Conservation (phyloP, 2,329 filamentous ascomycete species). For the Verticillium nonalfalfae region DNA sequence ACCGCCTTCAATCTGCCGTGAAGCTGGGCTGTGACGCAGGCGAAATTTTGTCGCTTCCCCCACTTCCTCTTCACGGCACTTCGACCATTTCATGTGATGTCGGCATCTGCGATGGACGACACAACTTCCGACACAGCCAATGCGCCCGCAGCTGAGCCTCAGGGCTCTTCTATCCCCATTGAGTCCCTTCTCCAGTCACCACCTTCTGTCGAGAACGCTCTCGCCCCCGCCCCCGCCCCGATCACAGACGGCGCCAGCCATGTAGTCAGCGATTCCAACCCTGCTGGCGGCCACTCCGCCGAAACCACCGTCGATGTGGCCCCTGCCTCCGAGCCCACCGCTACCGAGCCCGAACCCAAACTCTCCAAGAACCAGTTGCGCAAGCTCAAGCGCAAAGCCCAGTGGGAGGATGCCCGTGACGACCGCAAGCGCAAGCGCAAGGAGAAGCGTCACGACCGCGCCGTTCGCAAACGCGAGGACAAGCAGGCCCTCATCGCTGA, state of each 20-base stretch:
- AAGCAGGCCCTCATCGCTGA: slow-evolving; percentile 42
- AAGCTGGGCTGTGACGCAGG: background rate
- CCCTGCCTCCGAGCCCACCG: background rate
- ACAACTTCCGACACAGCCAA: background rate
- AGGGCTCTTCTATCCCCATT: background rate
- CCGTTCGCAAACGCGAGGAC: slow-evolving; percentile 42
- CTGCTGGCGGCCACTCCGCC: background rate
- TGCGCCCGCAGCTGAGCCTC: background rate
- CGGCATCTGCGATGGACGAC: background rate
- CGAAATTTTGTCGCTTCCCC: background rate
- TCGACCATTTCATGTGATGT: background rate
- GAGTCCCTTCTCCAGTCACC: background rate
- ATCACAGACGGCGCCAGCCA: background rate
- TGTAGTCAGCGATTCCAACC: background rate
- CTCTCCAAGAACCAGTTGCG: slow-evolving; percentile 86
- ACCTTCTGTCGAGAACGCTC: background rate
- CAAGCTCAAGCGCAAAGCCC: slow-evolving; percentile 63
- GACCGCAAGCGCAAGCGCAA: slow-evolving; percentile 48
- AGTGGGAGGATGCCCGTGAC: slow-evolving; percentile 69
- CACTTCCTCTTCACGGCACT: background rate
- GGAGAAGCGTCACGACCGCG: slow-evolving; percentile 44
- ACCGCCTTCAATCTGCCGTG: background rate
- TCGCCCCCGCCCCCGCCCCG: background rate
- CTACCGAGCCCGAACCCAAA: slow-evolving; percentile 3
- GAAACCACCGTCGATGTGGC: background rate